These are phyloP conservation scores for Trichocladium antarcticum DNA, from an alignment of 495 filamentous ascomycete genomes.

Conservation along the genomic window DNA sequence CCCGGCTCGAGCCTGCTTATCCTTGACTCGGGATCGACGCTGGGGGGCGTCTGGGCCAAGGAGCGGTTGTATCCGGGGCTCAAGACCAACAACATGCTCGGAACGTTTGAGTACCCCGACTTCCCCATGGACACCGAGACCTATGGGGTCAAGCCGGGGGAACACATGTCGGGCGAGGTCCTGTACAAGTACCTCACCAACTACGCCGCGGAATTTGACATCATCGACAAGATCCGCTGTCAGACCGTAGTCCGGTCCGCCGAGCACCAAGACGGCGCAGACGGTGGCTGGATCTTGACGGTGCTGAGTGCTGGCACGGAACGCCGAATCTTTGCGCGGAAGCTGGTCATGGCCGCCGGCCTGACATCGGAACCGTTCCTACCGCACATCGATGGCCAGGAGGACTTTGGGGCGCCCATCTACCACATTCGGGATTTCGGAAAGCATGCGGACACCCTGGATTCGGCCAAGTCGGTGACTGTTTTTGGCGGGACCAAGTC, in stretches of 20 bases:
- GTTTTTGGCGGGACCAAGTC: conserved; percentile 67
- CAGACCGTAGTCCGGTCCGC: conserved; percentile 42
- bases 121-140: conserved; percentile 55
- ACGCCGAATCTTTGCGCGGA: conserved; percentile 19
- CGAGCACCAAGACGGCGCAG: conserved; percentile 29
- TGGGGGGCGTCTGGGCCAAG: conserved; percentile 64
- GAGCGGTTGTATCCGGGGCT: conserved; percentile 56
- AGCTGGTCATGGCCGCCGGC: conserved; percentile 31
- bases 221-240: conserved; percentile 45
- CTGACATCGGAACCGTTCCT: conserved; percentile 31
- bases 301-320: conserved; percentile 13
- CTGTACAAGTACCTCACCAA: conserved; percentile 55
- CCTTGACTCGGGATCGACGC: conserved; percentile 27
- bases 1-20: conserved; percentile 29
- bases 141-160: conserved; percentile 47
- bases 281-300: conserved; percentile 35
- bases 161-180: conserved; percentile 59
- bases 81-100: conserved; percentile 48
- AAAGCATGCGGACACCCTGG: conserved; percentile 22
- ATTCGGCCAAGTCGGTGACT: conserved; percentile 36
- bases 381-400: conserved; percentile 29
- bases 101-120: conserved; percentile 62
- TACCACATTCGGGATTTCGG: conserved; percentile 53
- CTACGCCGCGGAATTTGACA: conserved; percentile 49
- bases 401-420: conserved; percentile 40